A percentile compares a stretch with the other conserved stretches of the same genome.
Conservation (phyloP, 345 rosid genomes). For the Melaleuca alternifolia region DNA sequence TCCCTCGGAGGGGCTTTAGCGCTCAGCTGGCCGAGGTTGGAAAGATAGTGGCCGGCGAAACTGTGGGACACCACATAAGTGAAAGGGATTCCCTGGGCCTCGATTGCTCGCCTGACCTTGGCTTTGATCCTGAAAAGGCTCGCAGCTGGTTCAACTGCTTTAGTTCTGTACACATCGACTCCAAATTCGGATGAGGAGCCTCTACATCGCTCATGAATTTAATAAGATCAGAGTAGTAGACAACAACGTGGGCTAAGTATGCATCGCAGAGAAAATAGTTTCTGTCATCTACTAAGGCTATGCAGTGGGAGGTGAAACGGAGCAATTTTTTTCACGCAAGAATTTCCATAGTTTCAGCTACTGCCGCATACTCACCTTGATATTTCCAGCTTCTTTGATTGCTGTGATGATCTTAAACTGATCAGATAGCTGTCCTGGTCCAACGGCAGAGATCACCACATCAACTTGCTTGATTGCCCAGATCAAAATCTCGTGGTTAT, state of each 20-base stretch:
- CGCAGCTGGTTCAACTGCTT: conserved; percentile 11
- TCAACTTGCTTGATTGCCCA: conserved; percentile 20
- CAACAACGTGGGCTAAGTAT: neutral
- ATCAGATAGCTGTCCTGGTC: neutral
- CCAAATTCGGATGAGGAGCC: conserved; percentile 25
- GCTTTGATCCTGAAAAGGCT: neutral
- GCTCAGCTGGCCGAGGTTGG: conserved; percentile 5
- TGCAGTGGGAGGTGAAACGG: neutral
- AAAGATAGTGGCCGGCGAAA: conserved; percentile 6
- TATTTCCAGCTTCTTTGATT: conserved; percentile 23
- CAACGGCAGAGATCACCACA: conserved; percentile 17
- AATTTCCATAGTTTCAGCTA: neutral
- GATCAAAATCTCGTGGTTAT: conserved; percentile 13
- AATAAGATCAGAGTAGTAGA: neutral
- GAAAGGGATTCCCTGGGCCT: conserved; percentile 25
- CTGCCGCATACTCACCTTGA: neutral
- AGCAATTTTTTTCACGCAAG: neutral
- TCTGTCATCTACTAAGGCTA: neutral
- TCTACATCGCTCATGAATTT: neutral
- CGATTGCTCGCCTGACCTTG: conserved; percentile 5
- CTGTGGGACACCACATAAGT: conserved; percentile 7
- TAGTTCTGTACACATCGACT: conserved; percentile 1
- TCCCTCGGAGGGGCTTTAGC: conserved; percentile 6
- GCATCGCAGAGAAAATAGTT: neutral
- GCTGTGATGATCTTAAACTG: conserved; percentile 23